Percentiles rank a stretch among this genome's conserved stretches.
These are phyloP conservation scores for Colletotrichum chrysophilum DNA, from an alignment of 2,329 filamentous ascomycete genomes.

Conservation along the genomic window DNA sequence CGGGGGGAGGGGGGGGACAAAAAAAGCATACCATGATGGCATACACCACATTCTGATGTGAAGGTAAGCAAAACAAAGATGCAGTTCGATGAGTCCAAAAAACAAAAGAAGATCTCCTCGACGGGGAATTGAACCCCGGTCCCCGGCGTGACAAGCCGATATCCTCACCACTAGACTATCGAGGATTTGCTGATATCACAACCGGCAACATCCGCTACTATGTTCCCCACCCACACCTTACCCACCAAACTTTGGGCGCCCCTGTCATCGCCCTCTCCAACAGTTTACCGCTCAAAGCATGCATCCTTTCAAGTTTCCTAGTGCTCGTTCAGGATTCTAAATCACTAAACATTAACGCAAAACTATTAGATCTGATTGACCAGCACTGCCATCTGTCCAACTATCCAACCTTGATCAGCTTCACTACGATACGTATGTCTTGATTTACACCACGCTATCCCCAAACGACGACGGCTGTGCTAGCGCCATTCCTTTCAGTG, in stretches of 20 bases:
- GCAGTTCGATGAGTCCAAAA: not conserved
- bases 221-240: not conserved
- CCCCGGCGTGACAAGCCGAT: constrained; percentile 4
- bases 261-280: not conserved
- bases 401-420: not conserved
- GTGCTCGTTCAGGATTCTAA: not conserved
- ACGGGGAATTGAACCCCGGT: constrained; percentile 4
- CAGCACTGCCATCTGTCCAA: not conserved
- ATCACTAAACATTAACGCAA: not conserved
- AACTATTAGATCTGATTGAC: not conserved
- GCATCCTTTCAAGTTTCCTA: not conserved
- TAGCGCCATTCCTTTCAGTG: not conserved
- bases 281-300: not conserved
- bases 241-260: not conserved
- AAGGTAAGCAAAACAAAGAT: not conserved
- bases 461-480: not conserved
- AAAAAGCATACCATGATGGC: too few relatives aligned
- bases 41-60: accelerated
- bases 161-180: constrained; percentile 8
- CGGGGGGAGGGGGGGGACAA: too few relatives aligned
- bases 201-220: accelerated
- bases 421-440: not conserved
- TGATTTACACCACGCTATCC: not conserved
- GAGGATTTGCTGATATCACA: not conserved
- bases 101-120: not conserved